These are phyloP conservation scores for Pseudoscleropodium purum DNA, from an alignment of 225 moss, liverwort and hornwort species.

Conservation along the genomic window DNA sequence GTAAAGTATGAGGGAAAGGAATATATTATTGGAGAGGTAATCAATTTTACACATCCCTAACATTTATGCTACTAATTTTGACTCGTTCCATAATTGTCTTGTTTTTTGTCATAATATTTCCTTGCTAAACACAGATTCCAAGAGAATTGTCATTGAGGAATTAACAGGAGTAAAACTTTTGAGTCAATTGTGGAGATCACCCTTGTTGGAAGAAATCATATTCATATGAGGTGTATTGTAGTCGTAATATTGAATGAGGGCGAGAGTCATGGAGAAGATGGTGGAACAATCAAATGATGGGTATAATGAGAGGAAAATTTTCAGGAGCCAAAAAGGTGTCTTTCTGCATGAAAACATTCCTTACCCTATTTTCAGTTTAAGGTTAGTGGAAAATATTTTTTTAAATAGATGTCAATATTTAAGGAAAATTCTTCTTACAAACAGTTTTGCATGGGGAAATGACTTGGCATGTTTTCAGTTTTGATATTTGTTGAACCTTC, in stretches of 20 bases:
- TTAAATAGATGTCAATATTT: background rate
- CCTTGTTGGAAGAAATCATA: background rate
- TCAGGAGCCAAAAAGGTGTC: background rate
- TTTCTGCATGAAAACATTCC: background rate
- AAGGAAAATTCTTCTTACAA: background rate
- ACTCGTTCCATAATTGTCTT: background rate
- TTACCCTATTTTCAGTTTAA: background rate
- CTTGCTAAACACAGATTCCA: background rate
- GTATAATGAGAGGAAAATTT: background rate
- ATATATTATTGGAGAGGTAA: slow-evolving; percentile 41
- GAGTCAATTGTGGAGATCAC: background rate
- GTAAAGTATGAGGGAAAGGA: slow-evolving; percentile 48
- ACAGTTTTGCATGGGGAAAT: background rate
- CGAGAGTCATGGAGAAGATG: background rate
- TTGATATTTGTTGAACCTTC: background rate
- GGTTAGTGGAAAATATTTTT: background rate
- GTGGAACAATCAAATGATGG: background rate
- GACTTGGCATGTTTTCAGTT: background rate
- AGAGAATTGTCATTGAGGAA: background rate
- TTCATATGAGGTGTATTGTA: background rate
- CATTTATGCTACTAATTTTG: background rate
- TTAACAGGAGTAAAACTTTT: background rate
- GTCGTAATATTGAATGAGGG: background rate
- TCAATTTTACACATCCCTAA: background rate
- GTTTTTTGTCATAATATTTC: background rate